These are phyloP conservation scores for Chlamydomonas reinhardtii DNA, from an alignment of 163 green algal genomes.

Conservation along the genomic window DNA sequence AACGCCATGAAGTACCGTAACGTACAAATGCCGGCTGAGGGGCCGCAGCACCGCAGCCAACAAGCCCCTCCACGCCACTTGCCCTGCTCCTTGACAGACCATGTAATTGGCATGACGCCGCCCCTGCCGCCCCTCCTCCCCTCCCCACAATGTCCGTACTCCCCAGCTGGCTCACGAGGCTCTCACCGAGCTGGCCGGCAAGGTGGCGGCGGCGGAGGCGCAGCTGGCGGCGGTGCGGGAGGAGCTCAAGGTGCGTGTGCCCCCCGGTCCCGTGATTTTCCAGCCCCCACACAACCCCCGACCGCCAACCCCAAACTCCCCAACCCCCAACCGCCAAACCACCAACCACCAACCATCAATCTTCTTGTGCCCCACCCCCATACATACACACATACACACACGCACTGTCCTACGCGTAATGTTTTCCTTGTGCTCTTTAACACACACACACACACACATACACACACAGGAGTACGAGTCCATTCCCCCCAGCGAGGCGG, in stretches of 20 bases:
- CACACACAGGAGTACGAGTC: background rate
- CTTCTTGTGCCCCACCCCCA: too few species aligned
- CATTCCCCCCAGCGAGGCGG: constrained; percentile 20
- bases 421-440: too few species aligned
- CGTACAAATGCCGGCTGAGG: too few species aligned
- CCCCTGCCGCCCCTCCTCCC: background rate
- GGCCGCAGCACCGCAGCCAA: too few species aligned
- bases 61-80: too few species aligned
- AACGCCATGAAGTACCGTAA: too few species aligned
- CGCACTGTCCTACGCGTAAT: too few species aligned
- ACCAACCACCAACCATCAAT: too few species aligned
- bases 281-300: too few species aligned
- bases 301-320: background rate
- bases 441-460: background rate
- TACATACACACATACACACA: background rate
- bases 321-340: too few species aligned
- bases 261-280: too few species aligned
- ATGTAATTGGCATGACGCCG: background rate
- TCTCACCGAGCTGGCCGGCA: background rate
- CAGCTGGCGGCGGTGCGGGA: background rate
- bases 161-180: constrained; percentile 24
- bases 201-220: constrained; percentile 10
- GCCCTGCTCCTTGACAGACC: too few species aligned
- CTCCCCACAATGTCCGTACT: background rate
- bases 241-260: constrained; percentile 6